phyloP scores from a whole-genome alignment of 2,329 filamentous ascomycete species.

The Phialophora tarda region DNA sequence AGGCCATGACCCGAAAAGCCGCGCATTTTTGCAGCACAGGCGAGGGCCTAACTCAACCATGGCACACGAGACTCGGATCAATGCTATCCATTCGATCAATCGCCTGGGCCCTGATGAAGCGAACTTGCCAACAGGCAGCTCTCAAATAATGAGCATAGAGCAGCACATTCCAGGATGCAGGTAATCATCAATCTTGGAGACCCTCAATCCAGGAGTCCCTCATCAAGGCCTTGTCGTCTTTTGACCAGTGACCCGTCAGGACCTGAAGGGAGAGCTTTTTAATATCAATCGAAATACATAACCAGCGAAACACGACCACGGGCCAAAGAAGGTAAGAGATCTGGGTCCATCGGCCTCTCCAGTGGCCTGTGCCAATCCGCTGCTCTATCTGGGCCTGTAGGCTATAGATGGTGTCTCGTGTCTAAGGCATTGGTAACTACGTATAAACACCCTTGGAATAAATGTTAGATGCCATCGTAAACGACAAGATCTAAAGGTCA shows the following conservation, averaged over 20 bases:
- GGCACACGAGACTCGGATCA: neutral
- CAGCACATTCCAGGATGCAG: neutral
- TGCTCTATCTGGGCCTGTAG: neutral
- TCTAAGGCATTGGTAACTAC: neutral
- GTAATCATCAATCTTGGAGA: neutral
- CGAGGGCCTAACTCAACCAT: neutral
- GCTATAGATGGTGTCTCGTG: neutral
- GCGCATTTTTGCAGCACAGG: constrained; percentile 4
- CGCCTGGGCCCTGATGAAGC: neutral
- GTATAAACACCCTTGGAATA: neutral
- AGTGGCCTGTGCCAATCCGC: neutral
- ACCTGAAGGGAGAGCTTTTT: neutral
- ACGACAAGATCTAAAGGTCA: neutral
- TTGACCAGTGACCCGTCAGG: neutral
- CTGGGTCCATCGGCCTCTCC: neutral
- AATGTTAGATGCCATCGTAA: neutral
- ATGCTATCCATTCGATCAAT: neutral
- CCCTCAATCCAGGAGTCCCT: neutral
- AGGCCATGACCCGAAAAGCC: neutral
- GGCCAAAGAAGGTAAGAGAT: neutral
- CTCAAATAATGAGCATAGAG: neutral
- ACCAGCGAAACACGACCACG: neutral
- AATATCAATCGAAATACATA: neutral
- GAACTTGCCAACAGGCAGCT: neutral
- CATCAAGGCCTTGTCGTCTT: neutral